These are phyloP conservation scores for Pseudogymnoascus sp. DNA, from an alignment of 2,329 filamentous ascomycete genomes.

Conservation along the genomic window DNA sequence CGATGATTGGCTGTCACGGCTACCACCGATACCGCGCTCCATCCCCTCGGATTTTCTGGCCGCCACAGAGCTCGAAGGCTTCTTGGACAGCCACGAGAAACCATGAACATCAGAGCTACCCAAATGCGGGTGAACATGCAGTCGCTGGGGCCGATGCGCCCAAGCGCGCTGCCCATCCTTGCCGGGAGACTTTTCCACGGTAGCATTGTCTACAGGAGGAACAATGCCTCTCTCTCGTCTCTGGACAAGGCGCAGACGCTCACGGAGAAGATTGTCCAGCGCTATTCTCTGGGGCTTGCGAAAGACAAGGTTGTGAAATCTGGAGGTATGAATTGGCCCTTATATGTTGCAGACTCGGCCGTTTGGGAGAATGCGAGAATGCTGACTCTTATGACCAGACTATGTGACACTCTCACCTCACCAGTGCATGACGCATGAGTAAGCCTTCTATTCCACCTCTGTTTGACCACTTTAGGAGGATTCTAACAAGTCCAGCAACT, in stretches of 20 bases:
- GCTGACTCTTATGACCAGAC: slow-evolving; percentile 38
- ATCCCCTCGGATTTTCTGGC: background rate
- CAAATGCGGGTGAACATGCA: slow-evolving; percentile 6
- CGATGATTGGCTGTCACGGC: background rate
- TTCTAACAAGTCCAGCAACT: slow-evolving; percentile 41
- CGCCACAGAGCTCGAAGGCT: background rate
- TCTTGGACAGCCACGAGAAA: background rate
- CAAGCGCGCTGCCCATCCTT: background rate
- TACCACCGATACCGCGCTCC: slow-evolving; percentile 3
- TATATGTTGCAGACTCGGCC: background rate
- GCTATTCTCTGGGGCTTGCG: slow-evolving; percentile 66
- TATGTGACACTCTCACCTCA: slow-evolving; percentile 70
- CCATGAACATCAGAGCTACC: background rate
- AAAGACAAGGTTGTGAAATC: slow-evolving; percentile 64
- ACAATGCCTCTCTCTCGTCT: slow-evolving; percentile 10
- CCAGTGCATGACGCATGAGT: slow-evolving; percentile 75
- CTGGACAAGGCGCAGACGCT: slow-evolving; percentile 57
- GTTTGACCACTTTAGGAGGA: background rate
- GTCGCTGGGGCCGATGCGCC: background rate
- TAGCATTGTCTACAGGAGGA: slow-evolving; percentile 6
- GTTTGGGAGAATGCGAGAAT: background rate
- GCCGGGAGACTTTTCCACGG: background rate
- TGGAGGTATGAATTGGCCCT: slow-evolving; percentile 35
- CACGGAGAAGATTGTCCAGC: slow-evolving; percentile 88
- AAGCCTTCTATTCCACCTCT: background rate